These are phyloP conservation scores for Alternaria viburni DNA, from an alignment of 2,329 filamentous ascomycete species.

Conservation along the genomic window DNA sequence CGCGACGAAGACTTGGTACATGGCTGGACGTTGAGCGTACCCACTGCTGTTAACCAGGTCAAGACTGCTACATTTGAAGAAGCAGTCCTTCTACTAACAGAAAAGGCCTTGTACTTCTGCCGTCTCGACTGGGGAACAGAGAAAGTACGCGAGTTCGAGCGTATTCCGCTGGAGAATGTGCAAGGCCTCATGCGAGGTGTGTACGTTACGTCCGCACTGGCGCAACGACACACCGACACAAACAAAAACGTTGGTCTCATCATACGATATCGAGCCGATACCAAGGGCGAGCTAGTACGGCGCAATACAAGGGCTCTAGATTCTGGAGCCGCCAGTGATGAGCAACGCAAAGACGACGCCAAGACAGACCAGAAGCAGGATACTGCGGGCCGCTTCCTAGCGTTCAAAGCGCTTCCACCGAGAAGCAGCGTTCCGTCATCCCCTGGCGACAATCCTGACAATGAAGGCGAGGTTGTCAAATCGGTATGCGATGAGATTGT, in stretches of 20 bases:
- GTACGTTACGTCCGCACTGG: conserved; percentile 89
- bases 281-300: conserved; percentile 72
- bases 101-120: conserved; percentile 84
- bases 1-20: conserved; percentile 86
- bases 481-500: conserved; percentile 79
- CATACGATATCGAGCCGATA: conserved; percentile 75
- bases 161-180: conserved; percentile 78
- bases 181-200: conserved; percentile 77
- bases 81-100: conserved; percentile 83
- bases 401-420: conserved; percentile 63
- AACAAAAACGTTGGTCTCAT: conserved; percentile 83
- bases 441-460: conserved; percentile 40
- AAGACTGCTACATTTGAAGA: conserved; percentile 81
- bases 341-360: conserved; percentile 11
- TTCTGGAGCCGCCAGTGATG: conserved; percentile 48
- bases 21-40: conserved; percentile 87
- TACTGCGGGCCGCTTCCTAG: conserved; percentile 50
- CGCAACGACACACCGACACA: conserved; percentile 77
- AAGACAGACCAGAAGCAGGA: conserved; percentile 29
- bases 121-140: conserved; percentile 94
- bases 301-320: conserved; percentile 84
- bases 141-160: conserved; percentile 91
- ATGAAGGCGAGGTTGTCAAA: conserved; percentile 62
- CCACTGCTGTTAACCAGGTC: conserved; percentile 70
- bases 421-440: conserved; percentile 48